Conservation (phyloP, 2,329 filamentous ascomycete species). For the Endoconidiophora polonica region DNA sequence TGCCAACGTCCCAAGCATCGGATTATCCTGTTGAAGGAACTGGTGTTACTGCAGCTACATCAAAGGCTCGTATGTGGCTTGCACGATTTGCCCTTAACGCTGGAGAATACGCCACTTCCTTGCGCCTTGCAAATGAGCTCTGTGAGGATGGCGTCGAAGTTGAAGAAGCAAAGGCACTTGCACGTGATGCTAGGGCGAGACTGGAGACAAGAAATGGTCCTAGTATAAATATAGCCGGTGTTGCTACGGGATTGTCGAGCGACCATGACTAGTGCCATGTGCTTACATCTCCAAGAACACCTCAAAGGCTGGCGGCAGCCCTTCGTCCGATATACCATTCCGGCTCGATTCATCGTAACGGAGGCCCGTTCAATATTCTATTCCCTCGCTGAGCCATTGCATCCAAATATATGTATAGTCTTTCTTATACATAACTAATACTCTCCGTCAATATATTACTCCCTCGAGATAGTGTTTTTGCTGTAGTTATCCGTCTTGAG, state of each 20-base stretch:
- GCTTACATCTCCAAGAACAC: not conserved
- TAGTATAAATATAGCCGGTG: not conserved
- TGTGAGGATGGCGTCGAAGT: slow-evolving; percentile 94
- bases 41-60: slow-evolving; percentile 80
- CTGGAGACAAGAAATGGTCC: slow-evolving; percentile 30
- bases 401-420: no score
- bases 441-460: no score
- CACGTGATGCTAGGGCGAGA: slow-evolving; percentile 68
- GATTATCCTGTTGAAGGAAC: slow-evolving; percentile 37
- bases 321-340: no score
- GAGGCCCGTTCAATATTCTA: no score
- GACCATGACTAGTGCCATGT: not conserved
- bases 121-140: slow-evolving; percentile 71
- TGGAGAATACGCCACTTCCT: slow-evolving; percentile 59
- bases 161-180: slow-evolving; percentile 87
- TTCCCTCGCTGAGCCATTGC: no score
- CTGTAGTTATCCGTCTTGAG: no score
- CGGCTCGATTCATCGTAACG: no score
- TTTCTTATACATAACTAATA: no score
- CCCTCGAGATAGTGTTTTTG: no score
- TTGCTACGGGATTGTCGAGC: not conserved
- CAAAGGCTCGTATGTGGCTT: slow-evolving; percentile 85
- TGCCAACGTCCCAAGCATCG: not conserved
- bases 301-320: no score
- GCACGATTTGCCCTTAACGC: slow-evolving; percentile 63